Conservation (phyloP, 352 stramenopile species). For the Poterioochromonas sp. region DNA sequence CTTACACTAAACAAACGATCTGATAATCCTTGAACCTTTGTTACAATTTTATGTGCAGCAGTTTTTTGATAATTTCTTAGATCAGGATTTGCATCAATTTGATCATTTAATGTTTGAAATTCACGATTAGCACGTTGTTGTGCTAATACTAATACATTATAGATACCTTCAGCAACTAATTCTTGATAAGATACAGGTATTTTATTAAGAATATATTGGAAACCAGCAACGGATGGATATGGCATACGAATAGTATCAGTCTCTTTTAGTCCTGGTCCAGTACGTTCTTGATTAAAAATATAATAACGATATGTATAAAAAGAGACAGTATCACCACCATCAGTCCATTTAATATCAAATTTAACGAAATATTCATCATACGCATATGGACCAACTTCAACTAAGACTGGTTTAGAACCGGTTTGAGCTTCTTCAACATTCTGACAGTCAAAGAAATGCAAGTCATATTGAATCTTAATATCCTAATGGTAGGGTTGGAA, state of each 20-base stretch:
- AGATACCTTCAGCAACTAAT: too few species aligned
- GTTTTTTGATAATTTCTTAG: too few species aligned
- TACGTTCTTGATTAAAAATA: constrained; percentile 1
- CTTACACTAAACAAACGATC: too few species aligned
- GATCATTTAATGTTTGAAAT: too few species aligned
- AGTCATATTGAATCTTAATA: background rate
- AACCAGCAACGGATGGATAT: constrained; percentile 10
- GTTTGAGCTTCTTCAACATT: background rate
- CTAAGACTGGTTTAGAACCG: constrained; percentile 8
- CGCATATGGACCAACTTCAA: constrained; percentile 23
- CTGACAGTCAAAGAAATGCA: constrained; percentile 25
- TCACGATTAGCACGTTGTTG: too few species aligned
- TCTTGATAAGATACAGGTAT: background rate
- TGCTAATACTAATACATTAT: too few species aligned
- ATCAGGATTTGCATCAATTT: too few species aligned
- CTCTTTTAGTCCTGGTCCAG: background rate
- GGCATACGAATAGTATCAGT: background rate
- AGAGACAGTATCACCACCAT: constrained; percentile 26
- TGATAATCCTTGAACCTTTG: too few species aligned
- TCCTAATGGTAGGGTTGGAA: background rate
- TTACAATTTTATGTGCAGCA: too few species aligned
- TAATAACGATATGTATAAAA: constrained; percentile 21
- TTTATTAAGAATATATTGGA: constrained; percentile 5
- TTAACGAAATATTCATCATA: constrained; percentile 30
- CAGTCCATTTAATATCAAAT: constrained; percentile 29